A percentile compares a stretch with the other conserved stretches of the same genome.
These are phyloP conservation scores for Schwanniomyces etchellsii DNA, from an alignment of 1,139 yeast species.

Conservation along the genomic window DNA sequence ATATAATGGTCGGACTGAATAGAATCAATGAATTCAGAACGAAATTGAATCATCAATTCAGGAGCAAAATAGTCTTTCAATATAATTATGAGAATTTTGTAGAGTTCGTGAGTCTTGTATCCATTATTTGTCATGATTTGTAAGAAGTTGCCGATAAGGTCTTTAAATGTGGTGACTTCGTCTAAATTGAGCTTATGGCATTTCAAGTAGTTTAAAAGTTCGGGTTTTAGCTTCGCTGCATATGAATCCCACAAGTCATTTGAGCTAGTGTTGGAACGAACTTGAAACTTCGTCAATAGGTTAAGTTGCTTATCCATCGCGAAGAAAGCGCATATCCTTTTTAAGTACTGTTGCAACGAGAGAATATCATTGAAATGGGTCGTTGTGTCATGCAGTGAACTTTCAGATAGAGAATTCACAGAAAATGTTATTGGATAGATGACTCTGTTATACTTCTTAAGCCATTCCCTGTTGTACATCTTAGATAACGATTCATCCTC, in stretches of 20 bases:
- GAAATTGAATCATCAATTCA: conserved; percentile 51
- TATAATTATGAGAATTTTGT: conserved; percentile 54
- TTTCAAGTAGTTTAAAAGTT: conserved; percentile 33
- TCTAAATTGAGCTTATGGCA: conserved; percentile 24
- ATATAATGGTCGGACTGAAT: conserved; percentile 81
- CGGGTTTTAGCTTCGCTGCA: conserved; percentile 53
- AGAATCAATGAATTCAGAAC: conserved; percentile 53
- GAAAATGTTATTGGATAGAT: conserved; percentile 55
- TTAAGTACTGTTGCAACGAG: conserved; percentile 48
- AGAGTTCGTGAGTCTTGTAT: conserved; percentile 55
- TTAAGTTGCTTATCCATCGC: conserved; percentile 68
- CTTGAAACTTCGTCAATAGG: conserved; percentile 48
- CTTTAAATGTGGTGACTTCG: conserved; percentile 38
- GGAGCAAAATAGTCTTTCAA: conserved; percentile 59
- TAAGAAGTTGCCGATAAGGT: conserved; percentile 63
- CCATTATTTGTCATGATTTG: conserved; percentile 74
- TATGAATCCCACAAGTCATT: conserved; percentile 79
- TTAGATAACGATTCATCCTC: conserved; percentile 55
- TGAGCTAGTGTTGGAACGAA: conserved; percentile 52
- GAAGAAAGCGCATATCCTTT: conserved; percentile 70
- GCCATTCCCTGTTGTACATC: conserved; percentile 68
- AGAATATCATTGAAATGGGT: conserved; percentile 14
- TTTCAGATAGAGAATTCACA: conserved; percentile 13
- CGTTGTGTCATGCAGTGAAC: conserved; percentile 1
- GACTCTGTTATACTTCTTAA: conserved; percentile 66